A percentile compares a stretch with the other conserved stretches of the same genome.
These are phyloP conservation scores for Fusarium anthophilum DNA, from an alignment of 2,329 filamentous ascomycete species.

Conservation along the genomic window DNA sequence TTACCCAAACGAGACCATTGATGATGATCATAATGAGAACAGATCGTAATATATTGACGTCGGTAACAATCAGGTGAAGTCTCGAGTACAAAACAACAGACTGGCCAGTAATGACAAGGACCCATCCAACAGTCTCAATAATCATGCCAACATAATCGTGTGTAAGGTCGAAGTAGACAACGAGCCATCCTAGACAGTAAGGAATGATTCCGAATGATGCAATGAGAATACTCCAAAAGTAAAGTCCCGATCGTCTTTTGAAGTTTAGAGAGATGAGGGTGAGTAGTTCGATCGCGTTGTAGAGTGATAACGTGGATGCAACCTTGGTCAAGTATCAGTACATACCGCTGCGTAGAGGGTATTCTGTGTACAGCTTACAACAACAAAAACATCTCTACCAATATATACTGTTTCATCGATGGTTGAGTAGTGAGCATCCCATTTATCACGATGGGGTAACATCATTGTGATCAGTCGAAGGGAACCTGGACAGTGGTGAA, in stretches of 20 bases:
- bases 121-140: conserved; percentile 30
- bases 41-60: background rate
- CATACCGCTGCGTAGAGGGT: accelerated
- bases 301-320: conserved; percentile 31
- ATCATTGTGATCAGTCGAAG: background rate
- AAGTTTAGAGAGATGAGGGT: conserved; percentile 47
- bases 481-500: background rate
- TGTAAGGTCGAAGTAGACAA: conserved; percentile 49
- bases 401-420: conserved; percentile 14
- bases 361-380: conserved; percentile 14
- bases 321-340: background rate
- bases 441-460: conserved; percentile 2
- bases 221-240: conserved; percentile 52
- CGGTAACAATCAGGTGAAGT: conserved; percentile 4
- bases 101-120: conserved; percentile 15
- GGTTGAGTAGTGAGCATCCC: background rate
- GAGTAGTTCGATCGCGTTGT: conserved; percentile 46
- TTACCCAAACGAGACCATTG: conserved; percentile 51
- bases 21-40: conserved; percentile 17
- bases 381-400: conserved; percentile 11
- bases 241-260: conserved; percentile 44
- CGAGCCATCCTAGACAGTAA: conserved; percentile 56
- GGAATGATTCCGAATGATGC: conserved; percentile 46
- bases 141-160: conserved; percentile 18
- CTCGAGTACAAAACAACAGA: conserved; percentile 26